Base-by-base conservation (phyloP, 2,329 filamentous ascomycete species). In the Fonsecaea erecta region DNA sequence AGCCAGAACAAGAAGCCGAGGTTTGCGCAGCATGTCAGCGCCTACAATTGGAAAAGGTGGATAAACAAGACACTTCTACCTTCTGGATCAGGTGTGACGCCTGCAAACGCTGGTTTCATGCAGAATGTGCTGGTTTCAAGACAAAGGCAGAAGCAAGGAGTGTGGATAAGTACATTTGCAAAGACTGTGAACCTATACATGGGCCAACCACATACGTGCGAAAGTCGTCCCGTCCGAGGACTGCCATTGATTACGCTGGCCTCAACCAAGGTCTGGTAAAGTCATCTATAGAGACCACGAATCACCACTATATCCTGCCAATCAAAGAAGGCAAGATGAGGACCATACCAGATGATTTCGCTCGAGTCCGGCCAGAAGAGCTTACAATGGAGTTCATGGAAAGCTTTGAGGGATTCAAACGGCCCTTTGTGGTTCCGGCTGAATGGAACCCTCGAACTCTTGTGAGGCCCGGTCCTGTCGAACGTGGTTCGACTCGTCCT, bases 91-190 rank as follows among this genome's bases (percentile, higher is more conserved):
- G 84, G 48, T 90, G 88, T 73, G 87, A 90, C 74, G 87, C 86
- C 28, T 90, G 88, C 76, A 87, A 88, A 72, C 81, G 81, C 63
- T 90, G 88, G 88, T 89, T 86, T 72, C 88, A 90, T 76, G 86
- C 86, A 65, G 83, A 86, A 60, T 90, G 88, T 73, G 87, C 87
- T 56, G 87, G 86, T 2, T 88, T 90, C 75, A 86, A 85, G 73
- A 88, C 82, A 70, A 85, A 86, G 69, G 81, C 84, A 28, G 86
- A 89, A 73, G 84, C 88, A 35, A 83, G 86, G 62, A 85, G 85
- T 60, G 85, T 90, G 52, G 88, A 90, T 77, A 90, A 89, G 74
- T 90, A 85, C 73, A 87, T 88, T 72, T 90, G 88, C 74, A 77
- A 78, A 58, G 75, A 77, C 60, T 90, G 88, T 74, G 85, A 86